phyloP scores from a whole-genome alignment of 2,329 filamentous ascomycete species.

The Diatrype stigma region DNA sequence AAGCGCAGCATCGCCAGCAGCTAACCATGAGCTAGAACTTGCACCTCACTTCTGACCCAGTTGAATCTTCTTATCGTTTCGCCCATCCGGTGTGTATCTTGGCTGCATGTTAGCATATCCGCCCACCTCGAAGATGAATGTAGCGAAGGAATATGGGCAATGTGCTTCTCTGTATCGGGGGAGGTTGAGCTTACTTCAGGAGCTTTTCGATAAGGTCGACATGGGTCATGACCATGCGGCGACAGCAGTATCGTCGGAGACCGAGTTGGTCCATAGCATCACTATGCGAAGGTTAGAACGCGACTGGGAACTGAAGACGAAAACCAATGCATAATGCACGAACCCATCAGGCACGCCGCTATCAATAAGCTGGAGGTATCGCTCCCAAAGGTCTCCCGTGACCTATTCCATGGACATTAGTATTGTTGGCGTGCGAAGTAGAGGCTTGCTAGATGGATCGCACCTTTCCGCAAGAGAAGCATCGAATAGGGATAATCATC shows the following conservation, averaged over 20 bases:
- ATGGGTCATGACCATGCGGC: slow-evolving; percentile 99
- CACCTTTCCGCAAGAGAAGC: slow-evolving; percentile 99
- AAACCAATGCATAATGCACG: too few relatives aligned
- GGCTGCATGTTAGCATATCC: slow-evolving; percentile 11
- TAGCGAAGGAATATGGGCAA: neutral
- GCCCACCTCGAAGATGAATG: neutral
- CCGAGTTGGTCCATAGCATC: slow-evolving; percentile 95
- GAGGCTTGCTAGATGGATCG: slow-evolving; percentile 18
- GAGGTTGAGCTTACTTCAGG: slow-evolving; percentile 66
- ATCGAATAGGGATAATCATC: slow-evolving; percentile 99
- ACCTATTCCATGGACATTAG: too few relatives aligned
- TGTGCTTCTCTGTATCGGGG: too few relatives aligned
- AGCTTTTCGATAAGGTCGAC: slow-evolving; percentile 99
- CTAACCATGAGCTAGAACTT: too few relatives aligned
- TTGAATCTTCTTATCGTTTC: slow-evolving; percentile 58
- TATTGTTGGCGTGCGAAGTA: too few relatives aligned
- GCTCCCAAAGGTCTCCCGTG: slow-evolving; percentile 95
- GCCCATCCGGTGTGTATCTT: slow-evolving; percentile 60
- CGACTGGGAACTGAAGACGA: neutral
- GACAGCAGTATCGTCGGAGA: slow-evolving; percentile 95
- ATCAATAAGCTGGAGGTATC: slow-evolving; percentile 84
- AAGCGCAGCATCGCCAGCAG: too few relatives aligned
- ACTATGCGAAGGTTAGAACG: slow-evolving; percentile 46
- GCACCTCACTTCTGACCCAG: slow-evolving; percentile 27
- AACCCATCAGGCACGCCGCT: slow-evolving; percentile 72